These are phyloP conservation scores for Herpetomonas samuelpessoai DNA, from an alignment of 208 protist species.

Conservation along the genomic window DNA sequence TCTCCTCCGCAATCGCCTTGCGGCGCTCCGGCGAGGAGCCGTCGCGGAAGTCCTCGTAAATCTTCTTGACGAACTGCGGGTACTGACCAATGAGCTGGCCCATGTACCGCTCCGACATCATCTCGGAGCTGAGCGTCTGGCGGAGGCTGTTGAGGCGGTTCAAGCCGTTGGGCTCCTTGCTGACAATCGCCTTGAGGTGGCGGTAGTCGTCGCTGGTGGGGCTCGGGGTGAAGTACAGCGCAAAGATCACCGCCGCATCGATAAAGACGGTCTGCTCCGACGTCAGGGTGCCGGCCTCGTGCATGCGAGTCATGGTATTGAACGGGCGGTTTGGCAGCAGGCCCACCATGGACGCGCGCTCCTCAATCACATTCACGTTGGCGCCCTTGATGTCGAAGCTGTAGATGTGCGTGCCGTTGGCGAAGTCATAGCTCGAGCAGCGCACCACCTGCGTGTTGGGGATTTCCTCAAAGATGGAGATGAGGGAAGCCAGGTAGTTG, in stretches of 20 bases:
- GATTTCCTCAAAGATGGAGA: slow-evolving; percentile 68
- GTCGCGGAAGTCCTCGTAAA: slow-evolving; percentile 90
- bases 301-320: slow-evolving; percentile 66
- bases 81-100: slow-evolving; percentile 74
- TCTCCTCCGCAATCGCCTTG: slow-evolving; percentile 48
- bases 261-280: slow-evolving; percentile 73
- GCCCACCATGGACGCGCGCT: slow-evolving; percentile 52
- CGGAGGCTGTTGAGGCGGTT: slow-evolving; percentile 89
- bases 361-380: slow-evolving; percentile 31
- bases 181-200: slow-evolving; percentile 53
- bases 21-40: slow-evolving; percentile 57
- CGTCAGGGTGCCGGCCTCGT: slow-evolving; percentile 53
- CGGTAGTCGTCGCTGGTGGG: slow-evolving; percentile 78
- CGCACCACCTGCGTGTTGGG: slow-evolving; percentile 41
- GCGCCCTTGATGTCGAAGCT: slow-evolving; percentile 54
- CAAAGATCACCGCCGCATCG: slow-evolving; percentile 69
- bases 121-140: slow-evolving; percentile 71
- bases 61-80: slow-evolving; percentile 79
- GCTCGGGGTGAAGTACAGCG: slow-evolving; percentile 90
- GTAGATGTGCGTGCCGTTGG: slow-evolving; percentile 79
- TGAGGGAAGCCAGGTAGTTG: slow-evolving; percentile 67
- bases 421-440: slow-evolving; percentile 67
- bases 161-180: slow-evolving; percentile 75
- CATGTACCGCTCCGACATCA: slow-evolving; percentile 89
- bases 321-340: slow-evolving; percentile 69